Evolutionary conservation across 2,329 filamentous ascomycete species (phyloP), one percentile per base, ranked within the genome.

Genomic region (Colletotrichum tanaceti): DNA sequence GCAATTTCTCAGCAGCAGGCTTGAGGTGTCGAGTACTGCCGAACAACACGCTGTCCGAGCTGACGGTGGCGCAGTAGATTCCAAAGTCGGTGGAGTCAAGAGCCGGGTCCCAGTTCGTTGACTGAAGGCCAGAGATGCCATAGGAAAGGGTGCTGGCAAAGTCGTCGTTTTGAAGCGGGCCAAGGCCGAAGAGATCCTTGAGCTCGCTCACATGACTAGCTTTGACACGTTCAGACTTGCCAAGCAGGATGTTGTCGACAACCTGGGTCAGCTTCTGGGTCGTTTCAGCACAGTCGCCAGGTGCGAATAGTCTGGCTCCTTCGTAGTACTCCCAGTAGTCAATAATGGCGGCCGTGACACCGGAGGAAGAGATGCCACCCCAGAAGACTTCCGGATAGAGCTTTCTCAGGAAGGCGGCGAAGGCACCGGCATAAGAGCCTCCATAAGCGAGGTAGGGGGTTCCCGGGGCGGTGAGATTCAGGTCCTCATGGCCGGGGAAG

Each of bases 381-480:
- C 87, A 95, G 79, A 91, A 96, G 9, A 91, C 80, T 39, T 95
- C 89, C 0, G 93, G 93, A 76, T 97, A 97, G 18, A 90, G 76
- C 66, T 91, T 89, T 39, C 93, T 89, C 44, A 93, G 79, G 73
- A 97, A 91, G 0, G 93, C 92, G 11, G 89, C 91, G 72, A 94
- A 91, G 0, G 90, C 90, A 2, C 93, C 93, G 0, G 93, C 92
- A 74, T 97, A 97, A 0, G 91, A 94, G 1, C 93, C 93, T 1
- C 93, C 93, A 70, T 97, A 97, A 0, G 89, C 88, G 67, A 97
- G 90, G 80, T 90, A 96, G 0, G 93, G 87, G 0, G 88, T 89
- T 3, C 82, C 84, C 0, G 86, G 81, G 0, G 92, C 87, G 0
- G 87, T 93, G 44, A 96, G 79, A 71, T 93, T 85, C 28, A 86